Percentiles rank a stretch among this genome's conserved stretches.
These are phyloP conservation scores for Auxenochlorella protothecoides DNA, from an alignment of 139 green algal species.

Conservation along the genomic window DNA sequence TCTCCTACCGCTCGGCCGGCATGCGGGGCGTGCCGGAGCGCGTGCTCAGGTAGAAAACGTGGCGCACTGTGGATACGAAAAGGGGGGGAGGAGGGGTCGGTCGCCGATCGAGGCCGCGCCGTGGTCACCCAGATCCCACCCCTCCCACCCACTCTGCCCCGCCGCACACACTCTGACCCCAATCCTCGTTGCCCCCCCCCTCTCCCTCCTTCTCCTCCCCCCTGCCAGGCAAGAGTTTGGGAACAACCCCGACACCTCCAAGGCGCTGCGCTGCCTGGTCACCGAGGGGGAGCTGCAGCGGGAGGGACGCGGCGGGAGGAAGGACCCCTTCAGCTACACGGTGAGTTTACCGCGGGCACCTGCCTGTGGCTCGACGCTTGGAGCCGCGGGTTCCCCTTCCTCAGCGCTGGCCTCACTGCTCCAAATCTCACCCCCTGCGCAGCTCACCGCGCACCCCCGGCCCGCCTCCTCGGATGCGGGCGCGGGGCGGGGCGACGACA, in stretches of 20 bases:
- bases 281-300: conserved; percentile 22
- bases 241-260: conserved; percentile 48
- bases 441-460: no score
- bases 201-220: neutral
- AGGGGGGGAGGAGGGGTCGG: neutral
- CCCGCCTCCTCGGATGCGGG: no score
- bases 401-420: no score
- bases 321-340: conserved; percentile 31
- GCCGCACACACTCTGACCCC: no score
- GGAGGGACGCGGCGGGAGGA: conserved; percentile 23
- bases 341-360: neutral
- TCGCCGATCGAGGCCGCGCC: neutral
- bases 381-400: no score
- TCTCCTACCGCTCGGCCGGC: conserved; percentile 1
- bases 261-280: conserved; percentile 37
- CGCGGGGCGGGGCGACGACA: no score
- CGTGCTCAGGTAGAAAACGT: conserved; percentile 5
- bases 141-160: neutral
- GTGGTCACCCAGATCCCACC: neutral
- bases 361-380: no score
- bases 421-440: no score
- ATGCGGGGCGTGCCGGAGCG: conserved; percentile 18
- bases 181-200: no score
- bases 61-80: no score
- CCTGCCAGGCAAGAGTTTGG: conserved; percentile 22